A percentile compares a stretch with the other conserved stretches of the same genome.
phyloP scores from a whole-genome alignment of 2,329 filamentous ascomycete species.

The Beauveria scarabaeidicola region DNA sequence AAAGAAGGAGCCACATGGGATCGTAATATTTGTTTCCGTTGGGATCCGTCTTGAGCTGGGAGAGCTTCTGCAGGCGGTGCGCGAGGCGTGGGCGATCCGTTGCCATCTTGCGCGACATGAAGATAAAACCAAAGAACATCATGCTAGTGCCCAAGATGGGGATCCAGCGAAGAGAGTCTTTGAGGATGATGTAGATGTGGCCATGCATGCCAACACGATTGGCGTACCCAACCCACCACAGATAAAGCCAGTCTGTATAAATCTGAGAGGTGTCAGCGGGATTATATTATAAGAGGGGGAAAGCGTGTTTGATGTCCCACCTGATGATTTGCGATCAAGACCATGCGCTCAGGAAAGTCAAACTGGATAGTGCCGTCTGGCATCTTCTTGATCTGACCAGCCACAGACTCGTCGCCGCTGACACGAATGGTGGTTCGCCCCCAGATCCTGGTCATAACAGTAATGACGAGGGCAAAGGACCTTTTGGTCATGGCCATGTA shows the following conservation, averaged over 20 bases:
- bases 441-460: conserved; percentile 78
- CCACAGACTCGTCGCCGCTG: conserved; percentile 73
- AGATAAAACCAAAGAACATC: conserved; percentile 84
- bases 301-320: too few relatives aligned
- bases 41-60: conserved; percentile 45
- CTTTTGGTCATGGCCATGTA: conserved; percentile 86
- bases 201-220: conserved; percentile 68
- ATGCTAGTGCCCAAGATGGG: conserved; percentile 74
- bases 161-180: conserved; percentile 75
- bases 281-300: too few relatives aligned
- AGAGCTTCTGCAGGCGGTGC: conserved; percentile 63
- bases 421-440: conserved; percentile 75
- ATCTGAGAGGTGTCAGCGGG: conserved; percentile 38
- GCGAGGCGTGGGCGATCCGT: conserved; percentile 69
- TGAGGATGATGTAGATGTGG: conserved; percentile 82
- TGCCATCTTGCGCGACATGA: conserved; percentile 83
- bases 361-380: conserved; percentile 67
- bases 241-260: conserved; percentile 86
- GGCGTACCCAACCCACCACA: conserved; percentile 91
- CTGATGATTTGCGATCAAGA: conserved; percentile 84
- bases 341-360: conserved; percentile 69
- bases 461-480: conserved; percentile 69
- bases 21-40: conserved; percentile 49
- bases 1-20: conserved; percentile 86
- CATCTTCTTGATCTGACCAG: conserved; percentile 62